Percentiles rank a stretch among this genome's conserved stretches.
phyloP scores from a whole-genome alignment of 2,329 filamentous ascomycete species.

The Clarireedia monteithiana region DNA sequence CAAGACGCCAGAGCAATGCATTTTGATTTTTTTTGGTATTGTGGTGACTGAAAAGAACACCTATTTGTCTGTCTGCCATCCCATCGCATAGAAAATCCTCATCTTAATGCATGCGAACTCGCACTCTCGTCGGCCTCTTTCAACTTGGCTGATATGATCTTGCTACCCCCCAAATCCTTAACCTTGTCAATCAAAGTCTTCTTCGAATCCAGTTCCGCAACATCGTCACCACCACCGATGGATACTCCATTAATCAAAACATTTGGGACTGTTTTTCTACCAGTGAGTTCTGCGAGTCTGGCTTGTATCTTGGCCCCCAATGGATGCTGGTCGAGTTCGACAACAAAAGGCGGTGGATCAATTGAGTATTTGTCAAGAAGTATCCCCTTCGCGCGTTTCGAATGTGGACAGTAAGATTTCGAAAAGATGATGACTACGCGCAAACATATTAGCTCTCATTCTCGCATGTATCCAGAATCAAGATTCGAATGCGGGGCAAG shows the following conservation, averaged over 20 bases:
- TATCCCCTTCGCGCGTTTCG: slow-evolving; percentile 75
- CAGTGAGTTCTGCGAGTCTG: slow-evolving; percentile 64
- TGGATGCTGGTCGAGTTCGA: slow-evolving; percentile 80
- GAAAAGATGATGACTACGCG: slow-evolving; percentile 87
- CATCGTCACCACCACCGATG: slow-evolving; percentile 85
- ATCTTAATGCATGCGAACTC: neutral
- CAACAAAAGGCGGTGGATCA: slow-evolving; percentile 72
- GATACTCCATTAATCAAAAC: slow-evolving; percentile 80
- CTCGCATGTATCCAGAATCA: neutral
- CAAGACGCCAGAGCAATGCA: neutral
- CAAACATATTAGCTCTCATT: slow-evolving; percentile 3
- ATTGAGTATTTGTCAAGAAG: slow-evolving; percentile 81
- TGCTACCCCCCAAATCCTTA: slow-evolving; percentile 64
- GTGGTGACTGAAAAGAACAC: too few relatives aligned
- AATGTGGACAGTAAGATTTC: slow-evolving; percentile 86
- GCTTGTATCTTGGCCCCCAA: slow-evolving; percentile 67
- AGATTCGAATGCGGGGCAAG: neutral
- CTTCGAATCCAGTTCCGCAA: slow-evolving; percentile 61
- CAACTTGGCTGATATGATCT: slow-evolving; percentile 25
- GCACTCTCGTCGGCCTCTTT: neutral
- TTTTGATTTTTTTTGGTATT: too few relatives aligned
- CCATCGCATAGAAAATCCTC: neutral
- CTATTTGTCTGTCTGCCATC: too few relatives aligned
- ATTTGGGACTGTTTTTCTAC: slow-evolving; percentile 83
- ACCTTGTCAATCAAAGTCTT: slow-evolving; percentile 66